Evolutionary conservation across 2,329 filamentous ascomycete genomes (phyloP), one percentile per base, ranked within the genome.

Genomic region (Fusarium sp.): DNA sequence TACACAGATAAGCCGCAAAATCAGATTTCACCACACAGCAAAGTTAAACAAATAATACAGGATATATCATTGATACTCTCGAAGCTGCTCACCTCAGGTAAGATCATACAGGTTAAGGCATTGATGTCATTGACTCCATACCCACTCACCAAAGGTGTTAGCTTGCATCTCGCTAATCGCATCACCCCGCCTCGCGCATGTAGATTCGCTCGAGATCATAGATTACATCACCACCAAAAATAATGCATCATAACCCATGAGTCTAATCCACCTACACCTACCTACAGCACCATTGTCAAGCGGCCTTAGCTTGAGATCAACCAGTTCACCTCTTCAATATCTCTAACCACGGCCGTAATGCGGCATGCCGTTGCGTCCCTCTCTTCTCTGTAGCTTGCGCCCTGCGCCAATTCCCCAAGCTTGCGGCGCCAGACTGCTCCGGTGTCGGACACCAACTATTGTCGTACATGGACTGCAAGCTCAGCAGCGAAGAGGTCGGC

Each of bases 361-460:
- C 88, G 88, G 88, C 81, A 91, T 91, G 88, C 85, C 84, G 84
- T 79, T 83, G 80, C 84, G 82, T 75, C 72, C 75, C 70, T 65
- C 64, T 46, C 69, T 67, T 68, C 69, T 76, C 72, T 74, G 72
- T 72, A 70, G 65, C 65, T 65, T 53, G 45, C 55, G 65, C 59
- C 54, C 67, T 41, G 67, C 69, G 62, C 63, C 71, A 61, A 68
- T 70, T 67, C 70, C 77, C 76, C 54, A 34, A 40, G 59, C 44
- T 57, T 53, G 52, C 32, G 37, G 53, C 51, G 27, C 59, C 60
- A 65, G 46, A 48, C 42, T 65, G 46, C 62, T 71, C 72, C 71
- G 71, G 69, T 71, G 65, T 67, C 72, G 73, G 65, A 58, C 44
- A 40, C 46, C 47, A 51, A 34, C 24, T 40, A 51, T 59, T 25